phyloP scores from a whole-genome alignment of 139 green algal genomes.

The Ettlia oleoabundans region DNA sequence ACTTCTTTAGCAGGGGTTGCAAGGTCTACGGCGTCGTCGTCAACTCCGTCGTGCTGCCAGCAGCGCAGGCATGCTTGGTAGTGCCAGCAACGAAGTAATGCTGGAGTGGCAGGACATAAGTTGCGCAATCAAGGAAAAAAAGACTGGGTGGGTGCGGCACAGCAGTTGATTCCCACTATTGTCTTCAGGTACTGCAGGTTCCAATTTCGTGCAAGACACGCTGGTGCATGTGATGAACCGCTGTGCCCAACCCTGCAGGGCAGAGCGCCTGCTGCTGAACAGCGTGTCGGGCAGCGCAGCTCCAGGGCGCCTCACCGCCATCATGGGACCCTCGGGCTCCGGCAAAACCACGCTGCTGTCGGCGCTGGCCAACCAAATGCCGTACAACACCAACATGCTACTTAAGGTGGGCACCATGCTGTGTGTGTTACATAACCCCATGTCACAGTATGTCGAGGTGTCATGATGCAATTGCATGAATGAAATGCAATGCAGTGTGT shows the following conservation, averaged over 20 bases:
- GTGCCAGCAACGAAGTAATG: conserved; percentile 24
- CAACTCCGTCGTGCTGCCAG: background rate
- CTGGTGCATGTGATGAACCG: no score
- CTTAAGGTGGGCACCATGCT: conserved; percentile 50
- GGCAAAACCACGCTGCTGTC: conserved; percentile 89
- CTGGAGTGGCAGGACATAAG: conserved; percentile 43
- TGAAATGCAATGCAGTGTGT: no score
- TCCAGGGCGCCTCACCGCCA: conserved; percentile 47
- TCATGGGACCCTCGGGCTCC: conserved; percentile 56
- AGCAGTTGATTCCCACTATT: no score
- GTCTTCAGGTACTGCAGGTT: no score
- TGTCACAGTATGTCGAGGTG: no score
- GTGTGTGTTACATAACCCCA: no score
- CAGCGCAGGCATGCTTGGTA: background rate
- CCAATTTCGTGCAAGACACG: no score
- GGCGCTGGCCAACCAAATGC: conserved; percentile 74
- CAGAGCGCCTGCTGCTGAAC: conserved; percentile 37
- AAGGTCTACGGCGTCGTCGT: background rate
- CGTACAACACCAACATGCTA: conserved; percentile 43
- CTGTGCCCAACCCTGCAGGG: background rate
- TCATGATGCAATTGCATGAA: no score
- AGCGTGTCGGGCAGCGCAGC: conserved; percentile 28
- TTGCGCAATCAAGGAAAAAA: conserved; percentile 43
- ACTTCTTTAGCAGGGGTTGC: background rate
- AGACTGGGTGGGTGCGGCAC: conserved; percentile 7